A percentile compares a stretch with the other conserved stretches of the same genome.
phyloP scores from a whole-genome alignment of 179 eudicot species.

The Beta corolliflora region DNA sequence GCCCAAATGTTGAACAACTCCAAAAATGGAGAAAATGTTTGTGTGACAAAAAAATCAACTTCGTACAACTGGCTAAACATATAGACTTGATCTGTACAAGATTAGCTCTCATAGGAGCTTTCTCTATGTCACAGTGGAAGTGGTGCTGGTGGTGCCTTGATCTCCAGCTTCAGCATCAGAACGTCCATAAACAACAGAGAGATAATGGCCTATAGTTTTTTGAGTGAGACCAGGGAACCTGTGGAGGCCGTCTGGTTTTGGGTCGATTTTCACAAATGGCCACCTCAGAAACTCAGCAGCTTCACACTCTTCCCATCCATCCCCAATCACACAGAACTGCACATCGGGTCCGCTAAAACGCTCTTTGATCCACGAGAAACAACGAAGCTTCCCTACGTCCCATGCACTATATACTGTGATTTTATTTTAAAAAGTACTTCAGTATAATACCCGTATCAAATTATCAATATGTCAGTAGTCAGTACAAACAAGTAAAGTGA shows the following conservation, averaged over 20 bases:
- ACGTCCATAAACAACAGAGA: conserved; percentile 66
- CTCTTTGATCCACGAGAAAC: conserved; percentile 75
- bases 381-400: conserved; percentile 87
- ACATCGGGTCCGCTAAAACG: conserved; percentile 65
- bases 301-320: conserved; percentile 96
- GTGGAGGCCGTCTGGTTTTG: conserved; percentile 62
- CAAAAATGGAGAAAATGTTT: neutral
- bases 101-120: neutral
- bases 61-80: conserved; percentile 8
- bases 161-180: conserved; percentile 41
- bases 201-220: conserved; percentile 61
- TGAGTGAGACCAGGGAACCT: conserved; percentile 81
- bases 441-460: neutral
- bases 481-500: conserved; percentile 1
- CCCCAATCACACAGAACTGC: conserved; percentile 89
- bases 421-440: neutral
- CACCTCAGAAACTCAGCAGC: conserved; percentile 81
- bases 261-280: conserved; percentile 85
- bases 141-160: conserved; percentile 14
- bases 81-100: conserved; percentile 14
- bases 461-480: neutral
- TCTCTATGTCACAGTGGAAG: conserved; percentile 18
- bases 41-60: neutral
- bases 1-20: neutral
- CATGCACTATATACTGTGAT: conserved; percentile 90